These are phyloP conservation scores for Eleusine indica DNA, from an alignment of 176 grass and related monocot genomes.

Conservation along the genomic window DNA sequence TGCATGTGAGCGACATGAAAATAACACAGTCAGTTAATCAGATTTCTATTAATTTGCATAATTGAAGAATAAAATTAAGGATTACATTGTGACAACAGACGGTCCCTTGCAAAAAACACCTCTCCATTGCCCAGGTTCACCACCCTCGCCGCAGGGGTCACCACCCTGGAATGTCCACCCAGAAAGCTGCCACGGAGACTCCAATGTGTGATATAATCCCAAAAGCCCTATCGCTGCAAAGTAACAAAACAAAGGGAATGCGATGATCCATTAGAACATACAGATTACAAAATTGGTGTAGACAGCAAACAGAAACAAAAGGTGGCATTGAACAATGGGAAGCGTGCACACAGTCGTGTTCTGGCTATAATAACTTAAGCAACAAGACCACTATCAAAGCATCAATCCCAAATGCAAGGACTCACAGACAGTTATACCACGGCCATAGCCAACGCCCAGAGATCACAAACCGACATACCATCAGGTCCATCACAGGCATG, in stretches of 20 bases:
- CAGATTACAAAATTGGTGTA: neutral
- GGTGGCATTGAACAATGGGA: conserved; percentile 9
- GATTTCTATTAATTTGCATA: conserved; percentile 27
- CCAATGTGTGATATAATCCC: conserved; percentile 50
- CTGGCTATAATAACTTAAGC: neutral
- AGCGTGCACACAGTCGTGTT: neutral
- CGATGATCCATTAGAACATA: neutral
- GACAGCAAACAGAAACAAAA: conserved; percentile 28
- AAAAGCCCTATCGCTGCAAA: conserved; percentile 45
- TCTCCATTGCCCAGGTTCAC: conserved; percentile 31
- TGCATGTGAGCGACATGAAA: conserved; percentile 45
- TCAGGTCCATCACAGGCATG: neutral
- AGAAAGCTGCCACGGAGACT: conserved; percentile 51
- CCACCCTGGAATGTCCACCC: conserved; percentile 53
- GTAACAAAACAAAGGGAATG: conserved; percentile 1
- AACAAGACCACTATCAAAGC: neutral
- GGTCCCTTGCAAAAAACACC: conserved; percentile 69
- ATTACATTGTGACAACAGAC: conserved; percentile 70
- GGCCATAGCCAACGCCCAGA: neutral
- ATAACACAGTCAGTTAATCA: neutral
- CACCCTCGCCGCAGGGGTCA: conserved; percentile 50
- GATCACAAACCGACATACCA: neutral
- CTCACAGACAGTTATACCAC: neutral
- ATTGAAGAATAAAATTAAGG: conserved; percentile 26
- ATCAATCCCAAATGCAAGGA: conserved; percentile 28